These are phyloP conservation scores for Hermanozyma aechmeae DNA, from an alignment of 805 yeast species.

Conservation along the genomic window DNA sequence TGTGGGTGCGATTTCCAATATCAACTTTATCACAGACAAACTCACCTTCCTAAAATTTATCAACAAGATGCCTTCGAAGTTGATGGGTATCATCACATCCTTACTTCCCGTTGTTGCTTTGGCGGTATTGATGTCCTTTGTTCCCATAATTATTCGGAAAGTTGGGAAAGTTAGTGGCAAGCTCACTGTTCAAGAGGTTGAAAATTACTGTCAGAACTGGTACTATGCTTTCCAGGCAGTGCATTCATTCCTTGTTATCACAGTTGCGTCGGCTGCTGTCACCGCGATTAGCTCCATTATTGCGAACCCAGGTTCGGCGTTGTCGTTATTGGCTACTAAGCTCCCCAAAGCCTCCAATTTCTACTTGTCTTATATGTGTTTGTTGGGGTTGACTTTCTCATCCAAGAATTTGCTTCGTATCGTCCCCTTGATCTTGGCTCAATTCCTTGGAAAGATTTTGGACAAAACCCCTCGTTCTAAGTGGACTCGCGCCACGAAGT, in stretches of 20 bases:
- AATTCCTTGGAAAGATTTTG: conserved; percentile 58
- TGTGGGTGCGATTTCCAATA: conserved; percentile 88
- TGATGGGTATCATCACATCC: conserved; percentile 83
- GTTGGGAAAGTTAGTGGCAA: conserved; percentile 71
- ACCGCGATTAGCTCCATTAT: conserved; percentile 68
- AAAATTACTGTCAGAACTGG: conserved; percentile 78
- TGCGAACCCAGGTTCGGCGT: conserved; percentile 43
- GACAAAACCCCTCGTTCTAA: conserved; percentile 88
- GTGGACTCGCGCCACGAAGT: conserved; percentile 65
- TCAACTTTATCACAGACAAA: conserved; percentile 60
- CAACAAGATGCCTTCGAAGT: conserved; percentile 55
- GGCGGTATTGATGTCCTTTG: conserved; percentile 73
- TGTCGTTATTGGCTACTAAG: conserved; percentile 62
- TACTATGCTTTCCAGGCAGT: conserved; percentile 86
- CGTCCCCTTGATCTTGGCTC: conserved; percentile 61
- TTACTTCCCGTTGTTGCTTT: conserved; percentile 76
- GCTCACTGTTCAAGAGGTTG: conserved; percentile 63
- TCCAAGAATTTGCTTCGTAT: conserved; percentile 73
- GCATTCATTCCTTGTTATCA: conserved; percentile 78
- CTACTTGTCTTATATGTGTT: conserved; percentile 71
- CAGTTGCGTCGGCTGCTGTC: conserved; percentile 74
- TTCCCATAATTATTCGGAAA: conserved; percentile 74
- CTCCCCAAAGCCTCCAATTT: conserved; percentile 89
- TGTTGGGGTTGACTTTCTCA: conserved; percentile 73
- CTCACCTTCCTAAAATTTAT: conserved; percentile 72